Evolutionary conservation across 1,284 basidiomycete genomes (phyloP).

Genomic region (Cryptococcus depauperatus): DNA sequence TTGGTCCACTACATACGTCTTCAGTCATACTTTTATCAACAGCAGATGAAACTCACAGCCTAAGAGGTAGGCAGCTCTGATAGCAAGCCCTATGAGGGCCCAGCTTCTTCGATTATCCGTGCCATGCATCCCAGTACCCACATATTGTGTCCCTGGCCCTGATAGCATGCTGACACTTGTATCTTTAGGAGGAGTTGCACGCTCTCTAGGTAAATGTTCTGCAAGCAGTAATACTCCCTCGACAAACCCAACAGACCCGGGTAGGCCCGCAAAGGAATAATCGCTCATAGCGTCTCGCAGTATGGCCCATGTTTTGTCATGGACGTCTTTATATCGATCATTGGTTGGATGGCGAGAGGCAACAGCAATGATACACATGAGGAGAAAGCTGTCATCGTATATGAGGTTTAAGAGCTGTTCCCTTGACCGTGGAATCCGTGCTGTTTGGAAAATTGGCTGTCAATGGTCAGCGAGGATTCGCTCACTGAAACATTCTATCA

Average conservation of each 20-base stretch:
- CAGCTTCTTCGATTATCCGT: conserved; percentile 44
- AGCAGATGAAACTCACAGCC: conserved; percentile 28
- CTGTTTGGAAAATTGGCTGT: conserved; percentile 42
- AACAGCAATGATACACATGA: conserved; percentile 41
- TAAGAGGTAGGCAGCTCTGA: conserved; percentile 40
- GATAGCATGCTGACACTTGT: conserved; percentile 19
- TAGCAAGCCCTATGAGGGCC: conserved; percentile 45
- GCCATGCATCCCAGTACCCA: conserved; percentile 31
- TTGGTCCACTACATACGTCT: conserved; percentile 26
- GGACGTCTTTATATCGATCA: conserved; percentile 24
- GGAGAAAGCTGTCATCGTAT: conserved; percentile 40
- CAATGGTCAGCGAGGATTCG: not conserved
- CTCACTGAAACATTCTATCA: not conserved
- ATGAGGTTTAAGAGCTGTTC: conserved; percentile 37
- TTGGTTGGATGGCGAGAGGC: conserved; percentile 39
- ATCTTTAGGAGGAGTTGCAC: conserved; percentile 4
- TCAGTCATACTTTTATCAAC: conserved; percentile 1
- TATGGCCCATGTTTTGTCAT: conserved; percentile 32
- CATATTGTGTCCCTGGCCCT: conserved; percentile 11
- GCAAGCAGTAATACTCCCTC: conserved; percentile 45
- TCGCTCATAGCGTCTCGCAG: conserved; percentile 38
- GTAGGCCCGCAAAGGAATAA: conserved; percentile 40
- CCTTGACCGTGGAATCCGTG: conserved; percentile 39
- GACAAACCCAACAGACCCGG: conserved; percentile 43
- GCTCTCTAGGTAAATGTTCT: conserved; percentile 36